Evolutionary conservation across 2,329 filamentous ascomycete species (phyloP).

Genomic region (Fusarium falciforme): DNA sequence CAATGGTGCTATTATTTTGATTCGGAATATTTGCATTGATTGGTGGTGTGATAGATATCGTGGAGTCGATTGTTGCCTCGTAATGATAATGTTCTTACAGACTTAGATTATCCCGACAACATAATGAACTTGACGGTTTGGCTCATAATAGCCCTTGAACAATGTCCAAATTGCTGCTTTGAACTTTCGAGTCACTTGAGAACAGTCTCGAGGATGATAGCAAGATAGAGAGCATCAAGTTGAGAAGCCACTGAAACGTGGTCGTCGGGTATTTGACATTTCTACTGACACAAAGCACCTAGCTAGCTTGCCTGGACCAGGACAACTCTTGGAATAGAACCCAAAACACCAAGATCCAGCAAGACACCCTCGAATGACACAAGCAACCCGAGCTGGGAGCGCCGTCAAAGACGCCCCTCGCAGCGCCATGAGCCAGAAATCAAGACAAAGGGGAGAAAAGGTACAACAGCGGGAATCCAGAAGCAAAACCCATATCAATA

Average conservation of each 20-base stretch:
- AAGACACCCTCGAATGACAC: neutral
- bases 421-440: neutral
- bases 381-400: neutral
- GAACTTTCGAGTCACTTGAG: neutral
- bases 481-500: slow-evolving; percentile 5
- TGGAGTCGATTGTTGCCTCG: slow-evolving; percentile 24
- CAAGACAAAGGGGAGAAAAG: neutral
- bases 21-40: slow-evolving; percentile 24
- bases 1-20: neutral
- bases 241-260: neutral
- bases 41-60: slow-evolving; percentile 33
- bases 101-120: slow-evolving; percentile 27
- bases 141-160: neutral
- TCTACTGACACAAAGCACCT: neutral
- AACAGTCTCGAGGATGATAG: neutral
- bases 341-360: neutral
- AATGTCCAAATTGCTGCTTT: neutral
- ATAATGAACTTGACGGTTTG: neutral
- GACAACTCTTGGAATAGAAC: neutral
- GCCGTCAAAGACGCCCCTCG: neutral
- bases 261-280: neutral
- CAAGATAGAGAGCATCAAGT: neutral
- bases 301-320: neutral
- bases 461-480: neutral
- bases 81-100: slow-evolving; percentile 30